Evolutionary conservation across 495 filamentous ascomycete genomes (phyloP).

Genomic region (Penicillium roqueforti): DNA sequence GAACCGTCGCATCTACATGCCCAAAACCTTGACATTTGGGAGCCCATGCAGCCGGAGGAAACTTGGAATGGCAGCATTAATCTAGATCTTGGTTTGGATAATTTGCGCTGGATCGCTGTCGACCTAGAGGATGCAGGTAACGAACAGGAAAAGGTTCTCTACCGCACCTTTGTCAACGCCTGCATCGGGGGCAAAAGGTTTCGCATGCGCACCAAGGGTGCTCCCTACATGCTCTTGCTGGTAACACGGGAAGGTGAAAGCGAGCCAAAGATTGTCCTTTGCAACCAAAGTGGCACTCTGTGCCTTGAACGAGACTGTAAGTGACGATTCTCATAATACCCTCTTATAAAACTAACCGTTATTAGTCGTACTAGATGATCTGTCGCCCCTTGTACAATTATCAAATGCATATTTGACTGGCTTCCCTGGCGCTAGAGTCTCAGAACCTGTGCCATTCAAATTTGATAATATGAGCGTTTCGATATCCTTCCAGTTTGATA

Average conservation of each 20-base stretch:
- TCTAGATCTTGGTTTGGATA: conserved; percentile 23
- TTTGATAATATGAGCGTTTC: conserved; percentile 31
- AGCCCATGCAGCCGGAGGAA: conserved; percentile 36
- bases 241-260: conserved; percentile 37
- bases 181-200: conserved; percentile 38
- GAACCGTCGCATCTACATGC: conserved; percentile 20
- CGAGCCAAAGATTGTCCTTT: conserved; percentile 40
- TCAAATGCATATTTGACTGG: conserved; percentile 16
- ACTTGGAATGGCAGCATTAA: conserved; percentile 17
- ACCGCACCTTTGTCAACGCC: conserved; percentile 41
- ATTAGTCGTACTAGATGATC: conserved; percentile 20
- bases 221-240: conserved; percentile 43
- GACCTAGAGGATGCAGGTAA: conserved; percentile 38
- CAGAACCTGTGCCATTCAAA: conserved; percentile 30
- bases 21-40: conserved; percentile 38
- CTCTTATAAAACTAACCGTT: neutral
- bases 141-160: conserved; percentile 40
- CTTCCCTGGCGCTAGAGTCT: conserved; percentile 17
- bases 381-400: conserved; percentile 19
- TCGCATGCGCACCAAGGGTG: conserved; percentile 35
- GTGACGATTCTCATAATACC: neutral
- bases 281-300: conserved; percentile 42
- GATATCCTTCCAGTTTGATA: conserved; percentile 32
- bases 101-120: conserved; percentile 34
- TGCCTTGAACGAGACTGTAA: conserved; percentile 38